Percentiles rank a stretch among this genome's conserved stretches.
These are phyloP conservation scores for Citrus mangshanensis DNA, from an alignment of 345 rosid genomes.

Conservation along the genomic window DNA sequence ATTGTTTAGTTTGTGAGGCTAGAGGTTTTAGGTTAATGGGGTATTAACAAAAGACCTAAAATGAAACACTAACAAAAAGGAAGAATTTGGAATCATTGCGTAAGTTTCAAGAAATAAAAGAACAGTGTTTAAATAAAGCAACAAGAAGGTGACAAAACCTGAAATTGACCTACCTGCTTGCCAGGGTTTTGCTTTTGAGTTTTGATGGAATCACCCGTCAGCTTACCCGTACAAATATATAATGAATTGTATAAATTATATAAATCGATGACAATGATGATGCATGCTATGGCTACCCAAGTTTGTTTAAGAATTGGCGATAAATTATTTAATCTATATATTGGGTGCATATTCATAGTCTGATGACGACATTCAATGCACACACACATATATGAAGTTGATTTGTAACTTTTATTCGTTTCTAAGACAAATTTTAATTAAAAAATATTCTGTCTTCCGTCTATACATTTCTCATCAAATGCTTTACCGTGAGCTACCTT, in stretches of 20 bases:
- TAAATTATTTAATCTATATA: no score
- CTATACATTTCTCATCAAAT: no score
- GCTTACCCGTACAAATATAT: background rate
- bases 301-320: background rate
- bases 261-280: background rate
- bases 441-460: no score
- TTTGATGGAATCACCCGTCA: background rate
- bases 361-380: no score
- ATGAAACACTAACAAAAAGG: background rate
- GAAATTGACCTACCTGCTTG: background rate
- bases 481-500: no score
- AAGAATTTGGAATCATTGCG: background rate
- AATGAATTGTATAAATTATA: background rate
- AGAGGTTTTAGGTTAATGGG: background rate
- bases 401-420: no score
- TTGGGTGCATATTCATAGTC: background rate
- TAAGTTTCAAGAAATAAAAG: background rate
- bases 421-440: no score
- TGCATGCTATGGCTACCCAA: background rate
- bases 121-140: background rate
- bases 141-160: background rate
- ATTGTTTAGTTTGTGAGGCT: background rate
- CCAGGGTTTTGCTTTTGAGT: background rate
- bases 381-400: no score
- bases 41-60: background rate